phyloP scores from a whole-genome alignment of 108 stramenopile genomes.

The Cyclotella atomus region DNA sequence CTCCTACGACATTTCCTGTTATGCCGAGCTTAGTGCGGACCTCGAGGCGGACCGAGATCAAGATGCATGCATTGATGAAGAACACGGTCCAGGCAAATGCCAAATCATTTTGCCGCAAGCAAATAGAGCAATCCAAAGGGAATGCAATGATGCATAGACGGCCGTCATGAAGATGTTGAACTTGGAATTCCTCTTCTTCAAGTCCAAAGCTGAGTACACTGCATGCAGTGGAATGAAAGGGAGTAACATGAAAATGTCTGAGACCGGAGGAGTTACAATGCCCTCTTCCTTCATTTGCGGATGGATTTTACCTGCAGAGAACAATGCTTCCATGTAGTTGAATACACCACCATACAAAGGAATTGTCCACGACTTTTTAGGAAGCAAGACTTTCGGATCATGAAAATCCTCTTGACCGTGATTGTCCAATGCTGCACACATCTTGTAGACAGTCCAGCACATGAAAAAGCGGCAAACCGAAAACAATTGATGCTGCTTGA shows the following conservation, averaged over 20 bases:
- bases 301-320: conserved; percentile 36
- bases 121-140: conserved; percentile 19
- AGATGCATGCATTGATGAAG: conserved; percentile 25
- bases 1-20: conserved; percentile 19
- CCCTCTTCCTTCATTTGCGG: conserved; percentile 8
- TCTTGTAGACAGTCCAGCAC: conserved; percentile 34
- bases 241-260: conserved; percentile 31
- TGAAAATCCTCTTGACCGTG: background rate
- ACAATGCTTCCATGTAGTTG: conserved; percentile 48
- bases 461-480: conserved; percentile 57
- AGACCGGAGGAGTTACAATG: conserved; percentile 33
- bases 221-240: conserved; percentile 46
- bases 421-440: conserved; percentile 28
- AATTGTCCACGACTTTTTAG: conserved; percentile 25
- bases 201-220: conserved; percentile 18
- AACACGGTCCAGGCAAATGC: conserved; percentile 48
- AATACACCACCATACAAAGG: conserved; percentile 57
- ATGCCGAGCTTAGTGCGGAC: conserved; percentile 1
- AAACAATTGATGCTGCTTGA: conserved; percentile 64
- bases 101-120: conserved; percentile 46
- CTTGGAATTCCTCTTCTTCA: background rate
- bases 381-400: background rate
- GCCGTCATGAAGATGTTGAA: background rate
- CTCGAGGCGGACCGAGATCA: conserved; percentile 3
- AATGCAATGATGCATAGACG: background rate